Evolutionary conservation across 2,329 filamentous ascomycete species (phyloP), one percentile per base, ranked within the genome.

Genomic region (Colletotrichum spaethianum): DNA sequence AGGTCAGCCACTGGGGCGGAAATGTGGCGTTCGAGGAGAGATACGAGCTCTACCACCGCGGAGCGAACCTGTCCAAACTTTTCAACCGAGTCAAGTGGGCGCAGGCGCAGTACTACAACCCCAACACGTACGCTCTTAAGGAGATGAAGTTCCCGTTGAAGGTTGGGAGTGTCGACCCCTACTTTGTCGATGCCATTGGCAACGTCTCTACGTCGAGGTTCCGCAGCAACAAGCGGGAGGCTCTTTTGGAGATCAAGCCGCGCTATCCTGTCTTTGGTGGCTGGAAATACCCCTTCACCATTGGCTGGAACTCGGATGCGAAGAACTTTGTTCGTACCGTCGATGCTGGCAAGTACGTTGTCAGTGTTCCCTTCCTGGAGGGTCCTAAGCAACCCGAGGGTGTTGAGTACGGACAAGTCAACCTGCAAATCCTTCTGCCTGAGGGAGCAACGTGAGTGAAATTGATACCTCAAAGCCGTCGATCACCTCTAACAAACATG

Each of bases 1-100:
- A 99, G 82, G 93, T 99, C 77, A 97, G 94, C 80, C 96, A 98
- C 83, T 99, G 96, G 96, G 96, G 96, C 76, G 96, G 96, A 74
- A 99, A 99, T 80, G 84, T 98, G 65, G 96, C 96, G 1, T 94
- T 95, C 61, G 96, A 99, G 84, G 96, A 99, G 85, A 91, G 94
- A 70, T 98, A 98, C 84, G 94, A 93, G 82, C 88, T 98, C 76
- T 90, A 90, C 78, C 96, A 99, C 86, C 91, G 93, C 74, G 96
- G 93, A 74, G 97, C 96, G 61, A 92, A 93, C 81, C 87, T 96
- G 61, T 88, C 89, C 42, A 86, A 87, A 70, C 90, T 92, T 44
- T 96, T 96, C 84, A 93, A 90, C 78, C 90, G 94, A 42, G 91
- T 94, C 74, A 90, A 93, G 78, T 96, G 92, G 91, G 90, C 92